Evolutionary conservation across 208 protist genomes (phyloP).

Genomic region (Leishmania major): DNA sequence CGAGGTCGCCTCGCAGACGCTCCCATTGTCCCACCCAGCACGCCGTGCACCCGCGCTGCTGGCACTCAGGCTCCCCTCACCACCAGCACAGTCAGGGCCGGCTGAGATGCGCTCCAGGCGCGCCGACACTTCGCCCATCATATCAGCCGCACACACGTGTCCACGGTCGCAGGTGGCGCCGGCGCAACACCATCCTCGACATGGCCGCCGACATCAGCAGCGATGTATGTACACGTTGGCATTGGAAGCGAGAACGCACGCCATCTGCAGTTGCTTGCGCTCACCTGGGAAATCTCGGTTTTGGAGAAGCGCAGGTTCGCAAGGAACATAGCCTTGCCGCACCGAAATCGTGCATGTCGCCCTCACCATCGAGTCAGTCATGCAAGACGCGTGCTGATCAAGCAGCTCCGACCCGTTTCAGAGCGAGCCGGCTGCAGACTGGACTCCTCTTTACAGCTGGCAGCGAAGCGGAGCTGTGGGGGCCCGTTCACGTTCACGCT

Average conservation of each 20-base stretch:
- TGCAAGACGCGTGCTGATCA: constrained; percentile 70
- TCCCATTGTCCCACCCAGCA: neutral
- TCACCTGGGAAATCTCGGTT: constrained; percentile 94
- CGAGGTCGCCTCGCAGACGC: neutral
- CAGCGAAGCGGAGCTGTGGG: constrained; percentile 51
- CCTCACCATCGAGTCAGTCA: constrained; percentile 78
- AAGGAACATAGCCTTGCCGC: constrained; percentile 96
- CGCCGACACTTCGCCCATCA: neutral
- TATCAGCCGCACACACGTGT: neutral
- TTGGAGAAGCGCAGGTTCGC: constrained; percentile 99
- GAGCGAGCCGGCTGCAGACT: constrained; percentile 95
- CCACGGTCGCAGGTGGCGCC: neutral
- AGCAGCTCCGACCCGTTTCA: constrained; percentile 92
- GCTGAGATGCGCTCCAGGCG: neutral
- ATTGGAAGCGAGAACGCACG: constrained; percentile 87
- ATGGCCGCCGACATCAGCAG: neutral
- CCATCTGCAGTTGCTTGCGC: constrained; percentile 79
- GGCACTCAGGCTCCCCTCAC: too few species aligned
- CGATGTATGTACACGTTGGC: constrained; percentile 94
- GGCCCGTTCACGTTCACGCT: constrained; percentile 65
- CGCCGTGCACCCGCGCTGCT: too few species aligned
- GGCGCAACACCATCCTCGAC: neutral
- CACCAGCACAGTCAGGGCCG: constrained; percentile 1
- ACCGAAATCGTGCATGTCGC: constrained; percentile 55
- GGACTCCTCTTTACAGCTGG: constrained; percentile 79